phyloP scores from a whole-genome alignment of 2,329 filamentous ascomycete genomes.

The Pezicula rhizophila region DNA sequence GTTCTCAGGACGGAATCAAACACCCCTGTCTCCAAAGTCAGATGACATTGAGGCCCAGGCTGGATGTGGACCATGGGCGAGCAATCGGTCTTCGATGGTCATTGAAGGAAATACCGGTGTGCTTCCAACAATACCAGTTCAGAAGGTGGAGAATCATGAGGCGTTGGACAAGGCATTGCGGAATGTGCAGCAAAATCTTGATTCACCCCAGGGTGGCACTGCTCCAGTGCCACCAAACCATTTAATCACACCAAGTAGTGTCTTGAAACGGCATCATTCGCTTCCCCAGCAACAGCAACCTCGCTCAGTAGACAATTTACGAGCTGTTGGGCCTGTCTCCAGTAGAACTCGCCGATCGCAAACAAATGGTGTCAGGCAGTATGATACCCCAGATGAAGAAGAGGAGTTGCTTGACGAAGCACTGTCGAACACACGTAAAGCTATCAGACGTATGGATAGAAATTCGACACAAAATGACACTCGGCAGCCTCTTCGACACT shows the following conservation, averaged over 20 bases:
- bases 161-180: conserved; percentile 53
- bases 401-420: conserved; percentile 93
- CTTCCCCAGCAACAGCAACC: conserved; percentile 51
- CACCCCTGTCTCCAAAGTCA: conserved; percentile 67
- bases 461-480: conserved; percentile 31
- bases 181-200: conserved; percentile 45
- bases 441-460: conserved; percentile 63
- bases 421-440: conserved; percentile 68
- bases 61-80: conserved; percentile 83
- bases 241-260: conserved; percentile 42
- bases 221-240: conserved; percentile 48
- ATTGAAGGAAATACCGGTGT: conserved; percentile 44
- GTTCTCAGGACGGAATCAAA: conserved; percentile 85
- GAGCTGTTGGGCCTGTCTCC: conserved; percentile 57
- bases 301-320: conserved; percentile 55
- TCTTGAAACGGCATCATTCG: conserved; percentile 60
- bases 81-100: conserved; percentile 77
- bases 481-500: conserved; percentile 50
- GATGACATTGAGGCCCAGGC: conserved; percentile 92
- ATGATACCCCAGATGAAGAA: conserved; percentile 93
- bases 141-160: conserved; percentile 52
- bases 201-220: conserved; percentile 30
- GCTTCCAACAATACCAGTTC: conserved; percentile 37
- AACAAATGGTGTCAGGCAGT: conserved; percentile 69
- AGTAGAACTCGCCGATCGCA: conserved; percentile 76